Percentiles rank a stretch among this genome's conserved stretches.
phyloP scores from a whole-genome alignment of 805 yeast species.

The Wickerhamomyces mucosus region DNA sequence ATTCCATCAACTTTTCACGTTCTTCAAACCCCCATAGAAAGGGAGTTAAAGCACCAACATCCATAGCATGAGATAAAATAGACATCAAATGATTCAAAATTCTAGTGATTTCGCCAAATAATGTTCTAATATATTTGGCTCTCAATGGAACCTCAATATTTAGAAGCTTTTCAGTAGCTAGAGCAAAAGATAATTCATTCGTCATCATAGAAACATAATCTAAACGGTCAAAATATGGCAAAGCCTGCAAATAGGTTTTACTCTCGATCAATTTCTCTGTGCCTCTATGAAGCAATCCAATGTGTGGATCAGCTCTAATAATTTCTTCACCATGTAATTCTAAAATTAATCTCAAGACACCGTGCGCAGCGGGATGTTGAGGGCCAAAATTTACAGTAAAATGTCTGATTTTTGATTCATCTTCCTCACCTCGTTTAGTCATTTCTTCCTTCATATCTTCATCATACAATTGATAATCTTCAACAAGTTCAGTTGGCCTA shows the following conservation, averaged over 20 bases:
- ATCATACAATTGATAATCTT: slow-evolving; percentile 27
- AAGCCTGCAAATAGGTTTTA: slow-evolving; percentile 80
- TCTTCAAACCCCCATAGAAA: slow-evolving; percentile 93
- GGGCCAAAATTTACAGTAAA: slow-evolving; percentile 90
- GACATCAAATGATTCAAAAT: slow-evolving; percentile 81
- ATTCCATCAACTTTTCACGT: slow-evolving; percentile 88
- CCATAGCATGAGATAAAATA: slow-evolving; percentile 83
- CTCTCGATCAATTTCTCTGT: slow-evolving; percentile 83
- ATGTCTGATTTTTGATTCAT: slow-evolving; percentile 53
- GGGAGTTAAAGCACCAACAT: slow-evolving; percentile 89
- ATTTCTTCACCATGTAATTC: slow-evolving; percentile 88
- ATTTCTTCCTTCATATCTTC: slow-evolving; percentile 24
- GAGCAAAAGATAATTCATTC: slow-evolving; percentile 74
- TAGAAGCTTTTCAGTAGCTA: slow-evolving; percentile 77
- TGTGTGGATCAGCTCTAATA: slow-evolving; percentile 81
- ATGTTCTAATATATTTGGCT: slow-evolving; percentile 75
- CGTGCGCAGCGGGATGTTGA: slow-evolving; percentile 94
- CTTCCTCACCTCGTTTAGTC: slow-evolving; percentile 15
- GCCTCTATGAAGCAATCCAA: slow-evolving; percentile 81
- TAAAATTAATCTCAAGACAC: slow-evolving; percentile 76
- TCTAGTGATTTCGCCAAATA: slow-evolving; percentile 83
- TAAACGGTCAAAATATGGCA: slow-evolving; percentile 81
- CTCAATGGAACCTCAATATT: slow-evolving; percentile 81
- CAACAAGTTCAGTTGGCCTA: slow-evolving; percentile 18
- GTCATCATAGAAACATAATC: slow-evolving; percentile 88